Conservation (phyloP, 148 eudicot species). For the Simmondsia chinensis region DNA sequence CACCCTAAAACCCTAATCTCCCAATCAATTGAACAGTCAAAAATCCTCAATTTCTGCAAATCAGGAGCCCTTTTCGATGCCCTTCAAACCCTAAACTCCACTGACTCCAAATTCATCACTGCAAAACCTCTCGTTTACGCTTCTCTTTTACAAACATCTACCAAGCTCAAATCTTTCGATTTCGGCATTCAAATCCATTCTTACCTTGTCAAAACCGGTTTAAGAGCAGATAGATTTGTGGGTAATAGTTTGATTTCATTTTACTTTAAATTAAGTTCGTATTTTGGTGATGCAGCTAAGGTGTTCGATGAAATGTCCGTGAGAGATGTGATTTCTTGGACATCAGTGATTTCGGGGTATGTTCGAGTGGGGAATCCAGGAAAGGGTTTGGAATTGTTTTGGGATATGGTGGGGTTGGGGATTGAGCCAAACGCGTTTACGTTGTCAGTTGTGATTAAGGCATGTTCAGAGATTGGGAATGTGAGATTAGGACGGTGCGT, state of each 20-base stretch:
- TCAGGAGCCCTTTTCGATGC: constrained; percentile 36
- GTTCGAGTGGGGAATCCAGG: constrained; percentile 36
- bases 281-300: constrained; percentile 28
- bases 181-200: constrained; percentile 60
- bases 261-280: constrained; percentile 48
- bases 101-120: constrained; percentile 12
- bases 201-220: constrained; percentile 47
- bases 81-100: constrained; percentile 29
- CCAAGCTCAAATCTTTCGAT: constrained; percentile 28
- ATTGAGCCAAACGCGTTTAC: constrained; percentile 73
- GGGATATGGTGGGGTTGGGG: constrained; percentile 51
- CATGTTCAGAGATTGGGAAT: constrained; percentile 52
- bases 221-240: constrained; percentile 45
- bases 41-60: constrained; percentile 45
- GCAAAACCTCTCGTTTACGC: constrained; percentile 52
- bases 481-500: constrained; percentile 37
- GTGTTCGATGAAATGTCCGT: constrained; percentile 38
- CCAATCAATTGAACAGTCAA: too few species aligned
- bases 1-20: too few species aligned
- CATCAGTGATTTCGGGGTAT: constrained; percentile 68
- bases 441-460: constrained; percentile 62
- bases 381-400: constrained; percentile 29
- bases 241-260: constrained; percentile 69
- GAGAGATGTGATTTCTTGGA: constrained; percentile 85
- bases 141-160: constrained; percentile 52